A percentile compares a stretch with the other conserved stretches of the same genome.
Evolutionary conservation across 208 protist genomes (phyloP).

Genomic region (Acanthamoeba royreba): DNA sequence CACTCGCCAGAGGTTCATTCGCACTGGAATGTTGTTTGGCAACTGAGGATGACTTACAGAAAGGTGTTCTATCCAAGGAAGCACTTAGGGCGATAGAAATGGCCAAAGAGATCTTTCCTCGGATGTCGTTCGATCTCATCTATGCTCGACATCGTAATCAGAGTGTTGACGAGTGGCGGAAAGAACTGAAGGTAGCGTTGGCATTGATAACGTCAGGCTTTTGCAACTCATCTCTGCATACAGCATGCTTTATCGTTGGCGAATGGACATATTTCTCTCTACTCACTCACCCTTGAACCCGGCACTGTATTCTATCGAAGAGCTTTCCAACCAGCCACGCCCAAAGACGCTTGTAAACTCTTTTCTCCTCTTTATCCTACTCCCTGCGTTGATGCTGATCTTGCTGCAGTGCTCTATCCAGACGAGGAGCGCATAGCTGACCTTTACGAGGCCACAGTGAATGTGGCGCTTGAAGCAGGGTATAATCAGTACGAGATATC

Average conservation of each 20-base stretch:
- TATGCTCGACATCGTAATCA: conserved; percentile 52
- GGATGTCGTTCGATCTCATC: conserved; percentile 61
- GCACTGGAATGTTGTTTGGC: neutral
- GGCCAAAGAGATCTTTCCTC: conserved; percentile 1
- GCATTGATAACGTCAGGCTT: too few relatives aligned
- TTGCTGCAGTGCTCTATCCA: neutral
- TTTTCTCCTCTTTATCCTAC: neutral
- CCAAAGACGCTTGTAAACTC: neutral
- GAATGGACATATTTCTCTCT: conserved; percentile 35
- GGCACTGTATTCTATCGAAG: conserved; percentile 48
- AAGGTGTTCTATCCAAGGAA: neutral
- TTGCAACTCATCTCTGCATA: too few relatives aligned
- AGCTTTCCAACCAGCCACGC: neutral
- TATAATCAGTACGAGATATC: conserved; percentile 58
- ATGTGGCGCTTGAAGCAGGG: neutral
- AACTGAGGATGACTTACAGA: neutral
- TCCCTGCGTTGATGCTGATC: neutral
- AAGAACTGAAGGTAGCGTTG: conserved; percentile 44
- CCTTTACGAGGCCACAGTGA: conserved; percentile 29
- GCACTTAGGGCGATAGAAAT: neutral
- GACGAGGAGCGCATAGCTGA: conserved; percentile 28
- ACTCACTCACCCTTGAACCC: conserved; percentile 58
- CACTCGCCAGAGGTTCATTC: neutral
- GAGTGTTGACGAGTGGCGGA: conserved; percentile 18
- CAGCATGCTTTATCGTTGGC: neutral